Base-by-base conservation (phyloP, 2,329 filamentous ascomycete species). In the Tolypocladium cylindrosporum region DNA sequence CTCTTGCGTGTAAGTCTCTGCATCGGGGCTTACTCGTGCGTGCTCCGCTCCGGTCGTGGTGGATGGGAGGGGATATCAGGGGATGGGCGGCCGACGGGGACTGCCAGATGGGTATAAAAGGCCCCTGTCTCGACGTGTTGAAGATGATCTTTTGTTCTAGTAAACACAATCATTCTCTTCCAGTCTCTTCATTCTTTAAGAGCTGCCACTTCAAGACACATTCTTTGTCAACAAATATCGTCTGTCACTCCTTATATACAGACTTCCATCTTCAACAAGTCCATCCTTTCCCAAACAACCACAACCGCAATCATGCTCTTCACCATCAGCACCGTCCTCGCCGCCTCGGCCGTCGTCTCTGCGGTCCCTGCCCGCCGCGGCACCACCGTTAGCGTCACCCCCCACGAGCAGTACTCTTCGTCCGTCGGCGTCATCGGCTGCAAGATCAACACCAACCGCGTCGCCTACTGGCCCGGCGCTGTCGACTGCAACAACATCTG, bases 381-480 rank as follows among this genome's bases (percentile, higher is more conserved):
- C n/a, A 19, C 16, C 14, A 54, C 50, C 51, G 42, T 58, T 43
- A 56, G 54, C 62, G 71, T 77, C 59, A 85, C 82, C 6, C 82
- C 82, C 39, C 82, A 85, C 67, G 79, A 78, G 61, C 70, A 73
- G 64, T 85, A 77, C 73, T 81, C 79, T 2, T 82, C 79, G 19
- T 82, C 80, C 4, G 69, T 83, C 60, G 82, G 82, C 53, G 82
- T 84, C 4, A 70, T 83, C 8, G 82, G 82, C 55, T 85, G 82
- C 77, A 80, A 83, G 69, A 76, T 85, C 69, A 69, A 85, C 71
- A 83, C 77, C 61, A 79, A 85, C 74, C 80, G 81, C 48, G 76
- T 85, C 43, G 82, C 82, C 61, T 85, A 85, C 76, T 85, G 80
- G 79, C 83, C 83, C 8, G 66, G 65, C 31, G 66, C 73, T 5